These are phyloP conservation scores for Dichomitus squalens DNA, from an alignment of 1,284 basidiomycete species.

Conservation along the genomic window DNA sequence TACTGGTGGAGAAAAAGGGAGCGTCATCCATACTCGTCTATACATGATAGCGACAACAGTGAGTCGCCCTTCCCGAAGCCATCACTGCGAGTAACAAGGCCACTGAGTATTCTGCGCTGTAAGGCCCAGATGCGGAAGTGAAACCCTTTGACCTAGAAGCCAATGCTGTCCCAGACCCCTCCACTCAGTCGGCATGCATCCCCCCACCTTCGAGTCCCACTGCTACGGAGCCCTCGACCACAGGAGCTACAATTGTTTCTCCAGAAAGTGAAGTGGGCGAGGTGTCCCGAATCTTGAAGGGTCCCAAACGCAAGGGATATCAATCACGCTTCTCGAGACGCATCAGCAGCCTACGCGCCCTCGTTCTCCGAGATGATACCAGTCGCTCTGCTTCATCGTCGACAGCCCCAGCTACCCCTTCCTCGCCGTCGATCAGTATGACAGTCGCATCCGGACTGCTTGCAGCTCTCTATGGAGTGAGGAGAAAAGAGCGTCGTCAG, in stretches of 20 bases:
- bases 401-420: not conserved
- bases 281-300: not conserved
- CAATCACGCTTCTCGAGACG: not conserved
- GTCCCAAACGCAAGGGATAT: not conserved
- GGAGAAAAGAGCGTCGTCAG: not conserved
- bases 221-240: not conserved
- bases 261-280: not conserved
- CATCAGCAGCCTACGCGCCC: not conserved
- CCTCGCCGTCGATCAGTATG: not conserved
- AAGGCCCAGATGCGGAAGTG: too few relatives aligned
- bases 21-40: constrained; percentile 5
- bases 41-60: not conserved
- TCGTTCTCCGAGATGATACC: not conserved
- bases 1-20: constrained; percentile 10
- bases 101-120: too few relatives aligned
- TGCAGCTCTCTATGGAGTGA: not conserved
- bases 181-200: too few relatives aligned
- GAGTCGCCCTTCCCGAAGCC: not conserved
- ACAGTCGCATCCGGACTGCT: too few relatives aligned
- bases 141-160: not conserved
- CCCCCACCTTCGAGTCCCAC: not conserved
- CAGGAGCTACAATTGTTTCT: not conserved
- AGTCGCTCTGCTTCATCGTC: not conserved
- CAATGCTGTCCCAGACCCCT: not conserved
- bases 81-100: too few relatives aligned